A percentile compares a stretch with the other conserved stretches of the same genome.
Conservation (phyloP, 768 basidiomycete genomes). For the Tephrocybe sp. region DNA sequence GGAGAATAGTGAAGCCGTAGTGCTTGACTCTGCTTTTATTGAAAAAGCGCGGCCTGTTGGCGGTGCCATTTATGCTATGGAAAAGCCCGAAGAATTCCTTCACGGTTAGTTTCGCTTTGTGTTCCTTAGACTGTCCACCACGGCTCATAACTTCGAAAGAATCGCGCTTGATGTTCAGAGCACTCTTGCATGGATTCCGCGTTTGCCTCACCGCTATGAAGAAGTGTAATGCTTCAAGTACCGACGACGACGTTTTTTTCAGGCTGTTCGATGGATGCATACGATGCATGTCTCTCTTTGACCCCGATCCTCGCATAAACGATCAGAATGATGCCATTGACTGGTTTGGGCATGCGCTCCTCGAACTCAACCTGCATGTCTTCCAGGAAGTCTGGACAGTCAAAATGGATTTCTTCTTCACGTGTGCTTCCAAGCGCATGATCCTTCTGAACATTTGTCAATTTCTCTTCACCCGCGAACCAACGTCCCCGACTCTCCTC, state of each 20-base stretch:
- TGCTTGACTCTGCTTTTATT: conserved; percentile 63
- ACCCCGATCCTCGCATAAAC: conserved; percentile 63
- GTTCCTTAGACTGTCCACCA: not conserved
- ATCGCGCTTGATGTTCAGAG: conserved; percentile 82
- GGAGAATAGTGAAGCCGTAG: conserved; percentile 37
- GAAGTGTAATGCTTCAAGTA: conserved; percentile 74
- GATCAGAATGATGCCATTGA: conserved; percentile 79
- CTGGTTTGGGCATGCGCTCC: conserved; percentile 73
- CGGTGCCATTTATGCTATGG: conserved; percentile 72
- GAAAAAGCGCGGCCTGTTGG: conserved; percentile 87
- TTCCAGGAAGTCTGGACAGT: conserved; percentile 97
- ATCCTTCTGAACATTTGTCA: conserved; percentile 85
- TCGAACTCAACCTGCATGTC: conserved; percentile 86
- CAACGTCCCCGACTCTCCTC: conserved; percentile 76
- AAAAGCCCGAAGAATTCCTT: conserved; percentile 80
- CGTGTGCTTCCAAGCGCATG: conserved; percentile 72
- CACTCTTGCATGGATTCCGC: conserved; percentile 86
- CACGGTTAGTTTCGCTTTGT: conserved; percentile 57
- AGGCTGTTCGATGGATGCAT: conserved; percentile 86
- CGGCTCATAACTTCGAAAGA: conserved; percentile 48
- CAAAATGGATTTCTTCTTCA: conserved; percentile 89
- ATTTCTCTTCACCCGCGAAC: conserved; percentile 75
- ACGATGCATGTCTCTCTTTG: conserved; percentile 82
- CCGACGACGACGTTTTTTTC: conserved; percentile 85
- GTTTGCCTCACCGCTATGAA: conserved; percentile 74